These are phyloP conservation scores for Boletellus ananiceps DNA, from an alignment of 768 basidiomycete species.

Conservation along the genomic window DNA sequence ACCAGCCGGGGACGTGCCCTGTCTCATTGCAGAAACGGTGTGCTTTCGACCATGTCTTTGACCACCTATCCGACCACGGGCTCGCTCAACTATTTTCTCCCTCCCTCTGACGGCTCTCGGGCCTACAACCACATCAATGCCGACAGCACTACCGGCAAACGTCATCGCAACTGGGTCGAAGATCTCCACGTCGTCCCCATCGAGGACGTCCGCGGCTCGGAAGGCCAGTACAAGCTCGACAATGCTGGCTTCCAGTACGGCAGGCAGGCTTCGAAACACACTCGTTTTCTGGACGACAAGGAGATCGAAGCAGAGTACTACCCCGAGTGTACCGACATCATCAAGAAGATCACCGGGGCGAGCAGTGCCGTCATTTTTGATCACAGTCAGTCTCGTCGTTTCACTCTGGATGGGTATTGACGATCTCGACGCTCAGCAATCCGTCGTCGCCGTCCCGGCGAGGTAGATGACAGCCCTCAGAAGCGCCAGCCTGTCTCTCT, in stretches of 20 bases:
- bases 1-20: no score
- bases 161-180: slow-evolving; percentile 20
- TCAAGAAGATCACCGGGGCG: slow-evolving; percentile 39
- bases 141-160: slow-evolving; percentile 12
- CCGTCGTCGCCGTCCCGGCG: slow-evolving; percentile 37
- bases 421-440: slow-evolving; percentile 31
- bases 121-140: slow-evolving; percentile 16
- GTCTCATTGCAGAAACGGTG: slow-evolving; percentile 22
- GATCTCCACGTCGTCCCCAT: slow-evolving; percentile 17
- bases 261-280: slow-evolving; percentile 21
- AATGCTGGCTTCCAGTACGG: slow-evolving; percentile 35
- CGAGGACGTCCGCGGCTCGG: slow-evolving; percentile 34
- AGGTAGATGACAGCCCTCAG: slow-evolving; percentile 33
- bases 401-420: not conserved
- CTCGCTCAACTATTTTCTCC: slow-evolving; percentile 15
- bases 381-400: slow-evolving; percentile 26
- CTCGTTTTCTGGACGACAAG: slow-evolving; percentile 32
- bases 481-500: slow-evolving; percentile 41
- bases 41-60: slow-evolving; percentile 7
- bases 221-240: slow-evolving; percentile 30
- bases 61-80: slow-evolving; percentile 15
- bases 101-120: slow-evolving; percentile 18
- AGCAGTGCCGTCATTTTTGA: slow-evolving; percentile 38
- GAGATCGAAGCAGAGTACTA: slow-evolving; percentile 38
- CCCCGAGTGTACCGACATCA: slow-evolving; percentile 34